Evolutionary conservation across 805 yeast genomes (phyloP).

Genomic region (Clavispora phyllophila): DNA sequence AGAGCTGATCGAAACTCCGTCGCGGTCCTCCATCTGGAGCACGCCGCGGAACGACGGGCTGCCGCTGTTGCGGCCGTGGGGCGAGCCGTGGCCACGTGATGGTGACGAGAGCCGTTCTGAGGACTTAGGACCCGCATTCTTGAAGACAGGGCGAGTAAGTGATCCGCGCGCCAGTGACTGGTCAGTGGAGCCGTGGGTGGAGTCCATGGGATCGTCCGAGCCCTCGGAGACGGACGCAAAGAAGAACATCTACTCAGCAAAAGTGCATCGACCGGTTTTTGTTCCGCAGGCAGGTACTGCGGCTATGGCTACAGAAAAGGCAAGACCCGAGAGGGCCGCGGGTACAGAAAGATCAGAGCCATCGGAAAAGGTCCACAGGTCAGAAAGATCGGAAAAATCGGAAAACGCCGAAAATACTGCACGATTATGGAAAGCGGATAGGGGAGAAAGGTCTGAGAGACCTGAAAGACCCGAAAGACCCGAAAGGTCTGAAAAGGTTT

Average conservation of each 20-base stretch:
- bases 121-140: background rate
- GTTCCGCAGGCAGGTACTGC: background rate
- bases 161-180: background rate
- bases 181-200: background rate
- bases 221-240: background rate
- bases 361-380: too few relatives aligned
- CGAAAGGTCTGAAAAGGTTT: background rate
- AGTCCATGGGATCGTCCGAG: too few relatives aligned
- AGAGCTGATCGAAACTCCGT: background rate
- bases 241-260: background rate
- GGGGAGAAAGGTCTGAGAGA: background rate
- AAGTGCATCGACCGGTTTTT: background rate
- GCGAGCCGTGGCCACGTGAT: background rate
- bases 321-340: too few relatives aligned
- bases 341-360: background rate
- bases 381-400: background rate
- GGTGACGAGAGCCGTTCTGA: background rate
- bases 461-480: background rate
- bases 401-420: too few relatives aligned
- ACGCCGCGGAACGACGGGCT: background rate
- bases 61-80: background rate
- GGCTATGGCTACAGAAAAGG: too few relatives aligned
- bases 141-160: background rate
- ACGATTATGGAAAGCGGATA: background rate
- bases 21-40: slow-evolving; percentile 3